Base-by-base conservation (phyloP, 1,284 basidiomycete species). In the Microbotryomycetes sp. region DNA sequence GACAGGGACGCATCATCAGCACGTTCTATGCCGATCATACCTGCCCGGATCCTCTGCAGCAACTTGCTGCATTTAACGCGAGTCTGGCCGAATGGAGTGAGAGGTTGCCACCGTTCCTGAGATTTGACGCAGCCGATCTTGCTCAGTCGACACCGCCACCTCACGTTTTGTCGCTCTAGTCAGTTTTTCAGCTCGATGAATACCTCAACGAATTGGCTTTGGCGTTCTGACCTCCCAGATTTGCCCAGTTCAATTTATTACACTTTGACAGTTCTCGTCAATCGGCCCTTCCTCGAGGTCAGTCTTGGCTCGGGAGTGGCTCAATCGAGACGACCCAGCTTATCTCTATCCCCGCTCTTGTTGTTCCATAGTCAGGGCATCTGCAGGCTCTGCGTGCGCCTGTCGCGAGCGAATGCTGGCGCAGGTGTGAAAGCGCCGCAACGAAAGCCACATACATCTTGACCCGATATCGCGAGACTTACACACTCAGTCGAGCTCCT, bases 231-330 rank as follows among this genome's bases (percentile, higher is more conserved):
- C n/a, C n/a, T n/a, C n/a, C n/a, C n/a, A n/a, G n/a, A n/a, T n/a
- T n/a, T n/a, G n/a, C n/a, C 2, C 54, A 72, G 71, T 53, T 59
- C 68, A 16, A 61, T 75, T 5, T 74, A 74, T 48, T 68, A 72
- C 59, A 72, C 73, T 15, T 49, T 73, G 46, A 67, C 70, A 25
- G 74, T 71, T 28, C 58, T 75, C 42, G 62, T 75, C 3, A 72
- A 75, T 53, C 70, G 73, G 3, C 74, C 74, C 1, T 74, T 74
- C 49, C 64, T 75, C 14, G 71, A 73, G 31, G 64, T 68, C 25
- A 64, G 69, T 2, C 64, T 63, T 49, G 26, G 60, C 19, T n/a
- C n/a, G n/a, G n/a, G n/a, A n/a, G n/a, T n/a, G n/a, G n/a, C 60
- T 61, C 32, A 52, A 56, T 47, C 63, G 66, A 26, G 64, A 64